Base-by-base conservation (phyloP, 179 eudicot genomes). In the Corrigiola litoralis region DNA sequence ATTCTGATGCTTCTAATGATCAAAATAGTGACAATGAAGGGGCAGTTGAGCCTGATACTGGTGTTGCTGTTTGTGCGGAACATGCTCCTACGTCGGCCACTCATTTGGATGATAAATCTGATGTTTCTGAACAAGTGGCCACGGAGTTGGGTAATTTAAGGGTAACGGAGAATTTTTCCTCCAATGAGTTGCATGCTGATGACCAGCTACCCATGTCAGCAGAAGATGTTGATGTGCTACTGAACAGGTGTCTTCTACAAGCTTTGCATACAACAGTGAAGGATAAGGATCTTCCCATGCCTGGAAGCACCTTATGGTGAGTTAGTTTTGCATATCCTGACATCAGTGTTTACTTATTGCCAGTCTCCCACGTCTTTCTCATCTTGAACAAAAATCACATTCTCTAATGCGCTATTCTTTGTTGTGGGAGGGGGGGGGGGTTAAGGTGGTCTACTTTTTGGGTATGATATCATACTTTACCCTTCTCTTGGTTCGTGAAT, bases 271-370 rank as follows among this genome's bases (percentile, higher is more conserved):
- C 89, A 18, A 82, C 95, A 21, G 77, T 94, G 63, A 87, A 86
- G 69, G 99, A 90, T 58, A 84, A 86, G 77, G 99, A 94, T 56
- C 91, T 90, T 73, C 99, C 99, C 33, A 79, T 90, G 72, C 85
- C 94, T 59, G 99, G 99, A 76, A 94, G 99, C 77, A 83, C 85
- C 63, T 68, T 94, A 36, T 94, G 99, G 99, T 94, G 82, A 78
- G 83, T 46, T 59, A 63, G 29, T 0, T 50, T 37, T 66, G 45
- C 50, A 61, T 20, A 27, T 18, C 54, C 42, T 74, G 60, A 75
- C 47, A 25, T 36, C 29, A 11, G 54, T 27, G 37, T 27, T 38
- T 25, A 65, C 5, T 68, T 37, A 2, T 32, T 8, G 18, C 17
- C 11, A 3, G 23, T 47, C 17, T n/a, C 17, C 24, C 8, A 29